Evolutionary conservation across 441 rosid species (phyloP).

Genomic region (Euphorbia neoarborescens): DNA sequence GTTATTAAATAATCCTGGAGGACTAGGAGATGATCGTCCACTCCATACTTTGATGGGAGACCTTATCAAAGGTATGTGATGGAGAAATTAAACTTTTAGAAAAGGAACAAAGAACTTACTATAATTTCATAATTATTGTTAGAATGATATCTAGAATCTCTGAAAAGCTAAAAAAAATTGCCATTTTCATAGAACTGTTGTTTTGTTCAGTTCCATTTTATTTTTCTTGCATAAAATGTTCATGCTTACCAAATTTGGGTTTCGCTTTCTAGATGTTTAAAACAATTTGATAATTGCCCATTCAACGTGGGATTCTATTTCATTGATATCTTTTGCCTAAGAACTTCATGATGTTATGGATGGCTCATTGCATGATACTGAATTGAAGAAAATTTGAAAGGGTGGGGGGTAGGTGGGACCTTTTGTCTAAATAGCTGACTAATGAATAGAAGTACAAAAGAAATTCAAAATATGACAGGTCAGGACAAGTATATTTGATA

Average conservation of each 20-base stretch:
- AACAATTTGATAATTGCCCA: neutral
- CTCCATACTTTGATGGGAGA: constrained; percentile 91
- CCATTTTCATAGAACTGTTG: neutral
- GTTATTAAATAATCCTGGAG: constrained; percentile 54
- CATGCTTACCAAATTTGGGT: neutral
- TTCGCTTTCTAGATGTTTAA: neutral
- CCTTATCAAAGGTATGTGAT: constrained; percentile 60
- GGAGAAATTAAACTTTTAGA: neutral
- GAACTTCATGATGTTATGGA: neutral
- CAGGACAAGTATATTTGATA: neutral
- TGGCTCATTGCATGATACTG: neutral
- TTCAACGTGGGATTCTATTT: neutral
- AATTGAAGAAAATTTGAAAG: neutral
- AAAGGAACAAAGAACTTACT: neutral
- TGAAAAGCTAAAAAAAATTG: neutral
- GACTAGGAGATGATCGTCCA: constrained; percentile 76
- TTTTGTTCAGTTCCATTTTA: neutral
- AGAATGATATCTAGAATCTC: neutral
- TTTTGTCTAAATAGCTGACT: neutral
- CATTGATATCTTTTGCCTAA: neutral
- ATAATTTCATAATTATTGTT: neutral
- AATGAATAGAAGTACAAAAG: neutral
- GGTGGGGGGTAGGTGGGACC: too few species aligned
- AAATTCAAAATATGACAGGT: neutral
- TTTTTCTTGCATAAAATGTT: neutral